These are phyloP conservation scores for Neocatenulostroma microsporum DNA, from an alignment of 2,329 filamentous ascomycete species.

Conservation along the genomic window DNA sequence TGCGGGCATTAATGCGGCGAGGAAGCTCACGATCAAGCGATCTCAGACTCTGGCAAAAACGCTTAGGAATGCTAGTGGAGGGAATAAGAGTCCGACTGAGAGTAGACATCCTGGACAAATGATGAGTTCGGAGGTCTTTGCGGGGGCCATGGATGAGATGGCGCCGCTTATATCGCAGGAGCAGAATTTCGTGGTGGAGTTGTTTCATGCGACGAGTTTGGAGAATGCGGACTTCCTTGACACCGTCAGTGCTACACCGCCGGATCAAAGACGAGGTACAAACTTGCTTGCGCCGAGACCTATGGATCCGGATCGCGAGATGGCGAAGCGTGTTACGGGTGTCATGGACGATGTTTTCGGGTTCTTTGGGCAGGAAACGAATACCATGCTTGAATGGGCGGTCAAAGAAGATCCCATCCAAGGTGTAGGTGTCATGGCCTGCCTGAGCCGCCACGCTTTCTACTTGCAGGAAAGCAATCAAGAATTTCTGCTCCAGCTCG, in stretches of 20 bases:
- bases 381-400: slow-evolving; percentile 76
- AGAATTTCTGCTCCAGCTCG: slow-evolving; percentile 77
- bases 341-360: slow-evolving; percentile 84
- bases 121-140: slow-evolving; percentile 73
- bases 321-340: slow-evolving; percentile 75
- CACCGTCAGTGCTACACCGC: slow-evolving; percentile 57
- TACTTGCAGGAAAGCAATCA: slow-evolving; percentile 86
- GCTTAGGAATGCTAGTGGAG: slow-evolving; percentile 59
- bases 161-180: slow-evolving; percentile 80
- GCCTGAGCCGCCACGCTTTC: slow-evolving; percentile 68
- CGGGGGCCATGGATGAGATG: slow-evolving; percentile 70
- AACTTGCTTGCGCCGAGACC: slow-evolving; percentile 67
- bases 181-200: slow-evolving; percentile 94
- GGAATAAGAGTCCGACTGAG: slow-evolving; percentile 53
- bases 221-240: slow-evolving; percentile 78
- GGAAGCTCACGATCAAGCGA: slow-evolving; percentile 88
- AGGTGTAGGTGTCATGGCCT: slow-evolving; percentile 77
- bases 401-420: slow-evolving; percentile 76
- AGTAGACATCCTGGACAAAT: slow-evolving; percentile 22
- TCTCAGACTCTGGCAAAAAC: slow-evolving; percentile 77
- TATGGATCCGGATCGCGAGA: slow-evolving; percentile 79
- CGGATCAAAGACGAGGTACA: slow-evolving; percentile 58
- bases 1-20: slow-evolving; percentile 62
- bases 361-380: slow-evolving; percentile 71
- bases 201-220: slow-evolving; percentile 88